phyloP scores from a whole-genome alignment of 768 basidiomycete genomes.

The Imleria badia region DNA sequence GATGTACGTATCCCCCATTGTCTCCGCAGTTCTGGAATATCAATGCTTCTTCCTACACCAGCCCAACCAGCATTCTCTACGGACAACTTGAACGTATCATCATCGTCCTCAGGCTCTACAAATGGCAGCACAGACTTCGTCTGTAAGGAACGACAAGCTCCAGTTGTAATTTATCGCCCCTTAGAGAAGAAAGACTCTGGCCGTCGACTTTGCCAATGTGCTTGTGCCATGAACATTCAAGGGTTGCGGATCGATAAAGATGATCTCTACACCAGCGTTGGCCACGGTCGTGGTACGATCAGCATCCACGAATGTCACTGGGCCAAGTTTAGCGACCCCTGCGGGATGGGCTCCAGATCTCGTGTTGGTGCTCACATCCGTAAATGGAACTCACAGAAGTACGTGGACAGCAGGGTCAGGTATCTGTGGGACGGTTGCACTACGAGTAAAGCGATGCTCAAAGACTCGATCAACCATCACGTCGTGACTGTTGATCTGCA shows the following conservation, averaged over 20 bases:
- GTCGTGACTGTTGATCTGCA: no score
- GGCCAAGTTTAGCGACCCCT: not conserved
- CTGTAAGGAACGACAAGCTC: not conserved
- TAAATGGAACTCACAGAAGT: slow-evolving; percentile 2
- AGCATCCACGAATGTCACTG: slow-evolving; percentile 12
- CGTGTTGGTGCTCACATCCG: slow-evolving; percentile 4
- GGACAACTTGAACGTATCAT: no score
- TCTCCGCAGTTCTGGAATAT: no score
- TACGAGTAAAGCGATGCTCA: no score
- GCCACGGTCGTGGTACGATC: not conserved
- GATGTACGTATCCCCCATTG: no score
- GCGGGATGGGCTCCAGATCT: slow-evolving; percentile 8
- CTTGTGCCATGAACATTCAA: not conserved
- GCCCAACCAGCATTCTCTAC: no score
- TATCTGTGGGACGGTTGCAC: no score
- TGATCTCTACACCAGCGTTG: not conserved
- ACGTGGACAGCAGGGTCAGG: no score
- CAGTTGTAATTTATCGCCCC: not conserved
- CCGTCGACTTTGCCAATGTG: not conserved
- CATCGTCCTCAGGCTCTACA: no score
- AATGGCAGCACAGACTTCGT: no score
- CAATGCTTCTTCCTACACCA: no score
- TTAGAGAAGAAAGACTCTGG: not conserved
- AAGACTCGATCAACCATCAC: no score
- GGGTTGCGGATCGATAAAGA: slow-evolving; percentile 7